Base-by-base conservation (phyloP, 805 yeast species). In the Komagataella mondaviorum region DNA sequence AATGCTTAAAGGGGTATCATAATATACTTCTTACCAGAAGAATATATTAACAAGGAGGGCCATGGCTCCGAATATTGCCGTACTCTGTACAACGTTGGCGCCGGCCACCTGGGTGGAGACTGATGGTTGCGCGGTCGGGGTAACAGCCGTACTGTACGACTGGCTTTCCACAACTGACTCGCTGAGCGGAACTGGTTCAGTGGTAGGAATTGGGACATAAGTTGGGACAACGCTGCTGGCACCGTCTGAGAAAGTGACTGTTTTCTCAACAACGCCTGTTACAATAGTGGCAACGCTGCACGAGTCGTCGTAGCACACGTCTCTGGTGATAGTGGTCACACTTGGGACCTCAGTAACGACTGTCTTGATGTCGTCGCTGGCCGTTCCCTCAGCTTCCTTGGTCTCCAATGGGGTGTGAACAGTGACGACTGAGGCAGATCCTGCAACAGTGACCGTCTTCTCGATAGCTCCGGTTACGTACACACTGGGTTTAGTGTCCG, bases 141-240 rank as follows among this genome's bases (percentile, higher is more conserved):
- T 30, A 10, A 30, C 12, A 30, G n/a, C 6, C 39, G 39, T 3
- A 10, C 39, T 30, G 39, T 30, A 10, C 14, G 39, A 16, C 57
- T 53, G 50, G 56, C 55, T 30, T 7, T 10, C 39, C 5, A 30
- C 39, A 30, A 30, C 39, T 30, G n/a, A 30, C 4, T 10, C 39
- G n/a, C 39, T 30, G 39, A 30, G 4, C 39, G 39, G 14, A 30
- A 30, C 5, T 30, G 39, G 14, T 30, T 10, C 39, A 6, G 39
- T 10, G 5, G 6, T 14, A 30, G 39, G 39, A 30, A 10, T 30
- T 8, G n/a, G 39, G 14, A 14, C 39, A 14, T 30, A 12, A 7
- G 39, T 10, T 30, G 39, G 39, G 39, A 10, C 39, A 10, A 10
- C n/a, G 39, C 39, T 10, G 12, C n/a, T 30, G 12, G 20, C 20